Conservation (phyloP, 768 basidiomycete species). For the Mycena leptocephala region DNA sequence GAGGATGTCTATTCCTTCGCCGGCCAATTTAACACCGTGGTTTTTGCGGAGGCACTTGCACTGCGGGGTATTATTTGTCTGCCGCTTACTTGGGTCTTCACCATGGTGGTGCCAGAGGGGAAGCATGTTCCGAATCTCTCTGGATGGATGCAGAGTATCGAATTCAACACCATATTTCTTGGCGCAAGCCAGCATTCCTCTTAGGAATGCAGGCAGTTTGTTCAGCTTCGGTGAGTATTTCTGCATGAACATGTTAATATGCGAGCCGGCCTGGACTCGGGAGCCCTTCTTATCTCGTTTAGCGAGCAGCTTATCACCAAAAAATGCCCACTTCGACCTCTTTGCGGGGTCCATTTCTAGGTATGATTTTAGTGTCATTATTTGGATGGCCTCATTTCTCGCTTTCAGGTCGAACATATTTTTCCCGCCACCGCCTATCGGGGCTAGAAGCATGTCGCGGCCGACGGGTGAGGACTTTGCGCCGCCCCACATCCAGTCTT, state of each 20-base stretch:
- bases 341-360: conserved; percentile 20
- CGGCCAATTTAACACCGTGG: neutral
- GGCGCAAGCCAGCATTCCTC: conserved; percentile 38
- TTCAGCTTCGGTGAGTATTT: conserved; percentile 36
- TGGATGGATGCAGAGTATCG: conserved; percentile 28
- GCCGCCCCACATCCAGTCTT: conserved; percentile 47
- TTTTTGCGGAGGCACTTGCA: conserved; percentile 9
- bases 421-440: conserved; percentile 41
- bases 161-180: conserved; percentile 37
- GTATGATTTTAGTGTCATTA: conserved; percentile 45
- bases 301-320: conserved; percentile 45
- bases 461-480: conserved; percentile 31
- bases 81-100: neutral
- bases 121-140: neutral
- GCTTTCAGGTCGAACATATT: conserved; percentile 42
- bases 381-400: conserved; percentile 45
- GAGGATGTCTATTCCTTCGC: neutral
- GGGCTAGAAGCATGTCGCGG: conserved; percentile 34
- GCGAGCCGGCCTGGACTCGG: neutral
- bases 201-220: conserved; percentile 28
- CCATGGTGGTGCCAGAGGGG: conserved; percentile 18
- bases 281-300: neutral
- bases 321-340: conserved; percentile 46
- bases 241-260: conserved; percentile 45
- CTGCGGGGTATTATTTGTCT: neutral